Base-by-base conservation (phyloP, 2,329 filamentous ascomycete species). In the Paraconiothyrium sp. region DNA sequence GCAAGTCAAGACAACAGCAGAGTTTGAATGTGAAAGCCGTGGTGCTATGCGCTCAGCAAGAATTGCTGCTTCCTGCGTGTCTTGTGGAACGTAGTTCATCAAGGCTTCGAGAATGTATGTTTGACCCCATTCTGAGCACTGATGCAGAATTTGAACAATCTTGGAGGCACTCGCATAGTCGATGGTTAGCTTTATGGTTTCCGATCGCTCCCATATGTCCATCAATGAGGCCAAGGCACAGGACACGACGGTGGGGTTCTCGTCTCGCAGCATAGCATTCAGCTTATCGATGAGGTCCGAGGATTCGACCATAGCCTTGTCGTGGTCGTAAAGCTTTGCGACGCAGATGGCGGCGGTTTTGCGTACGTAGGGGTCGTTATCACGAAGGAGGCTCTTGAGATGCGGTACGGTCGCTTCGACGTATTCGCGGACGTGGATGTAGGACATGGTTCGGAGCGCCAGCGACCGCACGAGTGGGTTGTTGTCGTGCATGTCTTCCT, bases 121-220 rank as follows among this genome's bases (percentile, higher is more conserved):
- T 83, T 99, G 95, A 46, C 95, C 94, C 95, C 95, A 99, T 85
- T 99, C 95, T 20, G 95, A 98, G 81, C 95, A 98, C 77, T 99
- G 95, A 1, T 95, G 90, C 27, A 99, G 81, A 63, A 99, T 98
- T 47, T 95, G 93, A 39, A 98, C 93, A 84, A 99, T 95, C 82
- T 99, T 99, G 55, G 94, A 98, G 30, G 95, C 95, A 80, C 97
- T 99, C 65, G 89, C 89, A 77, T 99, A 98, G 81, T 99, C 95
- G 71, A 99, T 97, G 3, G 95, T 98, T 65, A 99, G 88, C 78
- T 97, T 97, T 79, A 99, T 99, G 61, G 92, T 93, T 79, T 98
- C 94, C 76, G 94, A 98, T 61, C 94, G 87, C 78, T 98, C 95
- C 95, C 95, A 99, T 54, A 99, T 98, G 79, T 99, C 95, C 88